Evolutionary conservation across 805 yeast genomes (phyloP).

Genomic region (Metschnikowia aberdeeniae): DNA sequence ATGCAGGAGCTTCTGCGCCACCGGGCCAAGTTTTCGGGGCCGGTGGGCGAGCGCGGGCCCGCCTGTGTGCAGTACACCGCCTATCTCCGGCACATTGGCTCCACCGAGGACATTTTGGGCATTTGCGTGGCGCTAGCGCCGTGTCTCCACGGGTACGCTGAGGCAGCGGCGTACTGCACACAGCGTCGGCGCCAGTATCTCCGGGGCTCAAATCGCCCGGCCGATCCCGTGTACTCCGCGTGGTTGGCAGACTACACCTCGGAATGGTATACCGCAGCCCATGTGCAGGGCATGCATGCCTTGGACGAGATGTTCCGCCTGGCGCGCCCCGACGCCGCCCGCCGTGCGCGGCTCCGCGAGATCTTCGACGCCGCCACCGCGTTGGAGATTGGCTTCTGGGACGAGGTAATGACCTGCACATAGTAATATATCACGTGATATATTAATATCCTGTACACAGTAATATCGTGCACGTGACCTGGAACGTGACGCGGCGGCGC

Average conservation of each 20-base stretch:
- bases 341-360: conserved; percentile 48
- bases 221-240: conserved; percentile 27
- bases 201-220: conserved; percentile 19
- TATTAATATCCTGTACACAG: not conserved
- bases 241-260: conserved; percentile 66
- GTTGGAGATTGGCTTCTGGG: conserved; percentile 70
- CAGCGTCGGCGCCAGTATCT: conserved; percentile 16
- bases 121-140: conserved; percentile 69
- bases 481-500: not conserved
- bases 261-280: conserved; percentile 54
- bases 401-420: conserved; percentile 29
- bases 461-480: too few relatives aligned
- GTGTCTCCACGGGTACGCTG: conserved; percentile 67
- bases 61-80: conserved; percentile 62
- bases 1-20: conserved; percentile 56
- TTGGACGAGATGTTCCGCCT: conserved; percentile 39
- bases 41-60: conserved; percentile 44
- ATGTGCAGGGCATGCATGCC: conserved; percentile 45
- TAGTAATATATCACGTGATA: too few relatives aligned
- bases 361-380: conserved; percentile 57
- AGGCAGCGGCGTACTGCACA: conserved; percentile 44
- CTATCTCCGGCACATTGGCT: conserved; percentile 52
- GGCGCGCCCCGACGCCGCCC: conserved; percentile 34
- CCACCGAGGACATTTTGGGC: conserved; percentile 55
- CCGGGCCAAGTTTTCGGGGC: conserved; percentile 40